These are phyloP conservation scores for Sugiyamaella smithiae DNA, from an alignment of 805 yeast species.

Conservation along the genomic window DNA sequence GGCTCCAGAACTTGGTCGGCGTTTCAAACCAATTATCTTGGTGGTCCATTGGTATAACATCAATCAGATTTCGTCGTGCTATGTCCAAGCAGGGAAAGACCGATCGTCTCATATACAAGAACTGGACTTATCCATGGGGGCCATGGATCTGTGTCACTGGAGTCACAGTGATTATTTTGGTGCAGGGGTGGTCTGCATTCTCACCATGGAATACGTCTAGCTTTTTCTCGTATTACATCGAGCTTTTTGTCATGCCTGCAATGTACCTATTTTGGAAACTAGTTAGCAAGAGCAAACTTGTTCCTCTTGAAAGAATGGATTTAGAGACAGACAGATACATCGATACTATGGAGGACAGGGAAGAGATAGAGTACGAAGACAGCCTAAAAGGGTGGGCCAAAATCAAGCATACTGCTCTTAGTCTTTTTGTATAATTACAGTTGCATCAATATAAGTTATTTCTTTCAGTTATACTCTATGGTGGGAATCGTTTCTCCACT, in stretches of 20 bases:
- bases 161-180: constrained; percentile 48
- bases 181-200: constrained; percentile 64
- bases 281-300: constrained; percentile 59
- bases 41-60: constrained; percentile 55
- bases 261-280: constrained; percentile 59
- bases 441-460: too few species aligned
- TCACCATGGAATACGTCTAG: constrained; percentile 63
- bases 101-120: constrained; percentile 46
- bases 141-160: constrained; percentile 48
- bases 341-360: constrained; percentile 49
- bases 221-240: constrained; percentile 66
- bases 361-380: constrained; percentile 39
- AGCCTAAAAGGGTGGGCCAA: constrained; percentile 22
- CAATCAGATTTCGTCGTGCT: constrained; percentile 52
- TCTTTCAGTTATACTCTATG: too few species aligned
- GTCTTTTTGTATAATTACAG: constrained; percentile 12
- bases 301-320: constrained; percentile 68
- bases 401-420: background rate
- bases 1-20: constrained; percentile 57
- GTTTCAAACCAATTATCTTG: constrained; percentile 64
- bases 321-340: constrained; percentile 72
- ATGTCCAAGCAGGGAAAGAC: constrained; percentile 41
- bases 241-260: constrained; percentile 51
- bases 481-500: background rate
- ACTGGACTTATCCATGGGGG: constrained; percentile 49